A percentile compares a stretch with the other conserved stretches of the same genome.
Conservation (phyloP, 805 yeast species). For the Maudiozyma serrabonitensis region DNA sequence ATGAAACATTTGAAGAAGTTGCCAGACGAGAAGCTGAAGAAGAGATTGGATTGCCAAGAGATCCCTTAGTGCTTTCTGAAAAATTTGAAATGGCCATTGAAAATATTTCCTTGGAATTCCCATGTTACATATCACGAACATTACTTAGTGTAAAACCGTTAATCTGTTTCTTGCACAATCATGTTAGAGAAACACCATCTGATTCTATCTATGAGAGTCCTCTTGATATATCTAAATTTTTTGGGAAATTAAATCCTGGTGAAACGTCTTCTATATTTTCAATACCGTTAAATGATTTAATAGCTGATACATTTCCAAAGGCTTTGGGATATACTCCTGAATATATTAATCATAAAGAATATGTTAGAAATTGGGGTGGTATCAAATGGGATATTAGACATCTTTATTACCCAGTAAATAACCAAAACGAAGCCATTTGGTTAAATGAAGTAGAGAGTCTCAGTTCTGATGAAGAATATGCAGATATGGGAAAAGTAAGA, state of each 20-base stretch:
- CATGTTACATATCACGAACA: slow-evolving; percentile 75
- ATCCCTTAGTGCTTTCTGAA: slow-evolving; percentile 34
- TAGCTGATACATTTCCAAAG: slow-evolving; percentile 15
- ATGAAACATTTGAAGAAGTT: slow-evolving; percentile 59
- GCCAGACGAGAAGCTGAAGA: slow-evolving; percentile 80
- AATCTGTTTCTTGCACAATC: slow-evolving; percentile 47
- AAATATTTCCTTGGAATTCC: slow-evolving; percentile 46
- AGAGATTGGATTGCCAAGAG: slow-evolving; percentile 65
- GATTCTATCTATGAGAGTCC: slow-evolving; percentile 23
- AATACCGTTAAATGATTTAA: slow-evolving; percentile 56
- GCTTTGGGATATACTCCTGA: slow-evolving; percentile 19
- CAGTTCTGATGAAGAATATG: slow-evolving; percentile 45
- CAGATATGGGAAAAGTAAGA: slow-evolving; percentile 34
- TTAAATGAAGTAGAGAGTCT: slow-evolving; percentile 49
- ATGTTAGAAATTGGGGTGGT: slow-evolving; percentile 57
- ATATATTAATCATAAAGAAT: slow-evolving; percentile 24
- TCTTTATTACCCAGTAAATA: slow-evolving; percentile 48
- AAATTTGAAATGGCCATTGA: slow-evolving; percentile 51
- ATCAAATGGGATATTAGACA: slow-evolving; percentile 57
- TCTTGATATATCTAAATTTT: slow-evolving; percentile 22
- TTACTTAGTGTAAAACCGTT: slow-evolving; percentile 78
- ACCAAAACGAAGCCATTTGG: slow-evolving; percentile 52
- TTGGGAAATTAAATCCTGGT: slow-evolving; percentile 57
- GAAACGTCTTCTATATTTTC: slow-evolving; percentile 65
- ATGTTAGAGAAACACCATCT: background rate